Percentiles rank a stretch among this genome's conserved stretches.
Evolutionary conservation across 805 yeast genomes (phyloP).

Genomic region (Komagataella pastoris): DNA sequence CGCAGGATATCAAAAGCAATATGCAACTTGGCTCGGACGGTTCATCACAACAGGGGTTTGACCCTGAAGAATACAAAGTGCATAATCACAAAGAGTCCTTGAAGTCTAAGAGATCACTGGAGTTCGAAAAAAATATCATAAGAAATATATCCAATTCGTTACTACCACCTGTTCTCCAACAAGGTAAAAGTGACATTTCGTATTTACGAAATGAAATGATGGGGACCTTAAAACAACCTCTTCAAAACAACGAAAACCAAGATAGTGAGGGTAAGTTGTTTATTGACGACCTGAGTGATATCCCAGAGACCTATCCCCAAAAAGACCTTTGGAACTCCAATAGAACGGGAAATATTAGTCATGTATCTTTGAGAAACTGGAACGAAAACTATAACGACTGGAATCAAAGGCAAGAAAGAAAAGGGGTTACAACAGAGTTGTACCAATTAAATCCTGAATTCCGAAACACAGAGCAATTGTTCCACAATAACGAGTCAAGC

Average conservation of each 20-base stretch:
- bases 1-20: background rate
- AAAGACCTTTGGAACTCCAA: background rate
- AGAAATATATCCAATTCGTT: slow-evolving; percentile 2
- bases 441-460: background rate
- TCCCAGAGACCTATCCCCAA: background rate
- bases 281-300: background rate
- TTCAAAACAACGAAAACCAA: background rate
- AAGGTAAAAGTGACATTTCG: slow-evolving; percentile 4
- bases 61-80: background rate
- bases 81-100: background rate
- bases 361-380: background rate
- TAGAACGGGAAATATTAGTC: background rate
- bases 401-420: background rate
- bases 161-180: slow-evolving; percentile 4
- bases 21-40: background rate
- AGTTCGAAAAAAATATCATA: slow-evolving; percentile 1
- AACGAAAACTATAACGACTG: background rate
- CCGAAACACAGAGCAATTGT: background rate
- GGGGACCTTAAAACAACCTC: background rate
- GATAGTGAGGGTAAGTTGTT: background rate
- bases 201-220: background rate
- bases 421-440: background rate
- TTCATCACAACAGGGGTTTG: background rate
- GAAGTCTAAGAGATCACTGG: background rate
- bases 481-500: background rate